These are phyloP conservation scores for Trichosporon sp. DNA, from an alignment of 1,284 basidiomycete genomes.

Conservation along the genomic window DNA sequence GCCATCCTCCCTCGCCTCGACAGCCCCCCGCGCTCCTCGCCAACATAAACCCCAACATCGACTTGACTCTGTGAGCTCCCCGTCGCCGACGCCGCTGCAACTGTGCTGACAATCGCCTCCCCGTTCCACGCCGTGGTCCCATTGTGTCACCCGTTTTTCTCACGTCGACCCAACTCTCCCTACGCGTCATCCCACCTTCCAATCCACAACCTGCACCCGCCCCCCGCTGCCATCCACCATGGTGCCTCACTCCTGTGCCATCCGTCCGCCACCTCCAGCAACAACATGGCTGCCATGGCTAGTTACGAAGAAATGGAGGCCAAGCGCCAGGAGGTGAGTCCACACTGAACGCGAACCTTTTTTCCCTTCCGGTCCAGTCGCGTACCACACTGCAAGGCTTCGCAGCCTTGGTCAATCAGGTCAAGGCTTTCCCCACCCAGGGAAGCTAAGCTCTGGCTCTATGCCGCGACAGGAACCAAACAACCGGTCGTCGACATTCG, in stretches of 20 bases:
- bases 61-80: constrained; percentile 12
- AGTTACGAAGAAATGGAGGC: constrained; percentile 46
- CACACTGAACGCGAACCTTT: neutral
- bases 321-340: constrained; percentile 46
- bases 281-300: constrained; percentile 6
- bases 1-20: neutral
- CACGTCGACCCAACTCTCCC: neutral
- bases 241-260: neutral
- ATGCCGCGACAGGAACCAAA: constrained; percentile 1
- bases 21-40: constrained; percentile 5
- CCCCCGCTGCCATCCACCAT: constrained; percentile 6
- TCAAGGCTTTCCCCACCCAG: neutral
- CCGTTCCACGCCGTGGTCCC: neutral
- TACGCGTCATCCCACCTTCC: neutral
- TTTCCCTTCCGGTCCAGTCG: neutral
- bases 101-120: neutral
- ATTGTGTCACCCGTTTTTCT: neutral
- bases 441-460: neutral
- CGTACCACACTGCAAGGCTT: neutral
- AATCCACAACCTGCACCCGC: neutral
- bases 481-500: neutral
- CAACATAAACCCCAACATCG: constrained; percentile 16
- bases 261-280: neutral
- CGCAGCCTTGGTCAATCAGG: neutral
- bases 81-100: neutral